Conservation (phyloP, 1,284 basidiomycete species). For the Xerocomus minutiporus region DNA sequence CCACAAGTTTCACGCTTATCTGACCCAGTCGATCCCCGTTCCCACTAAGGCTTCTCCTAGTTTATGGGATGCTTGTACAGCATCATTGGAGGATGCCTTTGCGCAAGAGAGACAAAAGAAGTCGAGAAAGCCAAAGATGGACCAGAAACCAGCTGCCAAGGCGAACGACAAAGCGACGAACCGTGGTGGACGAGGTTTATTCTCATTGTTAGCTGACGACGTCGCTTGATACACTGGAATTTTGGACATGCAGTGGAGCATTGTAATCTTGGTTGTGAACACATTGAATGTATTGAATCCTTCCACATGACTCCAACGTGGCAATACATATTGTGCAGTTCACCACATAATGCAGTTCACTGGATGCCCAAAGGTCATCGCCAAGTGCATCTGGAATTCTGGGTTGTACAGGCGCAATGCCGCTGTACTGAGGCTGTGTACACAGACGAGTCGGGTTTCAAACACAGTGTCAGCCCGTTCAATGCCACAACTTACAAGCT, state of each 20-base stretch:
- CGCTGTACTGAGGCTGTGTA: no score
- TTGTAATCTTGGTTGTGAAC: no score
- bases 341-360: no score
- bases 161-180: conserved; percentile 3
- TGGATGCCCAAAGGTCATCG: no score
- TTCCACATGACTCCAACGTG: no score
- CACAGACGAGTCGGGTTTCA: no score
- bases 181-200: conserved; percentile 18
- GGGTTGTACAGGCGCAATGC: no score
- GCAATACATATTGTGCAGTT: no score
- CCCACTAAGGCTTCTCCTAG: conserved; percentile 25
- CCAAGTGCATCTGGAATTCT: no score
- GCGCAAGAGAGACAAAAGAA: conserved; percentile 43
- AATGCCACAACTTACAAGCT: no score
- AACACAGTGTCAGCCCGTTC: no score
- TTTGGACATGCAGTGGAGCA: not conserved
- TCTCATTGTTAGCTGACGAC: conserved; percentile 29
- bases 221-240: conserved; percentile 11
- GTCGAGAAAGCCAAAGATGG: conserved; percentile 35
- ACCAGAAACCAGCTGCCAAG: conserved; percentile 10
- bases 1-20: conserved; percentile 46
- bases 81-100: conserved; percentile 49
- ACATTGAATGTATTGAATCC: no score
- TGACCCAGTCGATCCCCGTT: conserved; percentile 34
- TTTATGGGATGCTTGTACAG: conserved; percentile 47